Evolutionary conservation across 176 grass and related monocot species (phyloP), one percentile per base, ranked within the genome.

Genomic region (Raddia distichophylla): DNA sequence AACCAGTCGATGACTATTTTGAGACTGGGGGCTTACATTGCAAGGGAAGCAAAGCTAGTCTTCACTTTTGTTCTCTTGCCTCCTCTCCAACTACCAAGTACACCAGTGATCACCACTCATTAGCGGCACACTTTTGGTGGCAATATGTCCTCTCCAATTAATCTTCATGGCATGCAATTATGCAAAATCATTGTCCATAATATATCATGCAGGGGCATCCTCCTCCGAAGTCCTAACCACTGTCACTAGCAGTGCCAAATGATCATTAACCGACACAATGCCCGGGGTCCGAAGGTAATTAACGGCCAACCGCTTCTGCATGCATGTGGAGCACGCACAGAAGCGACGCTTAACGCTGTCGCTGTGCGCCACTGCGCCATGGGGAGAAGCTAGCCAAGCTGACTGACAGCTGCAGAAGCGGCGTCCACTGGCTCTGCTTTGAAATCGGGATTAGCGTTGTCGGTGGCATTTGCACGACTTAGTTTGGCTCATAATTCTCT

Each of bases 11-110:
- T 80, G 87, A 10, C 27, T 10, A 17, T 47, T 64, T 44, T 66
- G 80, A 53, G 2, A 58, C 66, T 6, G 0, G 33, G 72, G 62
- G 18, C 17, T 69, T 92, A 54, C 74, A 71, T 80, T 80, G 83
- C 56, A 92, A 92, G 90, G n/a, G 54, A 89, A 75, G 86, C 44
- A 83, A 89, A 45, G 33, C 3, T 42, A 62, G 18, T 32, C 40
- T 48, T 53, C 54, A 34, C 54, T 49, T 69, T 44, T 67, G 63
- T 71, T 22, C n/a, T 43, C 16, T 73, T 12, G 22, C 59, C 18
- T 56, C 78, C 42, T 13, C 64, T 37, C 47, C 80, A 73, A 71
- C 86, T 5, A 80, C 67, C 65, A 32, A 32, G 35, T 22, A 58
- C 42, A 16, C 11, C 42, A 22, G 53, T 22, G 73, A n/a, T 61